phyloP scores from a whole-genome alignment of 208 protist genomes.

The Trypanosoma scelopori region DNA sequence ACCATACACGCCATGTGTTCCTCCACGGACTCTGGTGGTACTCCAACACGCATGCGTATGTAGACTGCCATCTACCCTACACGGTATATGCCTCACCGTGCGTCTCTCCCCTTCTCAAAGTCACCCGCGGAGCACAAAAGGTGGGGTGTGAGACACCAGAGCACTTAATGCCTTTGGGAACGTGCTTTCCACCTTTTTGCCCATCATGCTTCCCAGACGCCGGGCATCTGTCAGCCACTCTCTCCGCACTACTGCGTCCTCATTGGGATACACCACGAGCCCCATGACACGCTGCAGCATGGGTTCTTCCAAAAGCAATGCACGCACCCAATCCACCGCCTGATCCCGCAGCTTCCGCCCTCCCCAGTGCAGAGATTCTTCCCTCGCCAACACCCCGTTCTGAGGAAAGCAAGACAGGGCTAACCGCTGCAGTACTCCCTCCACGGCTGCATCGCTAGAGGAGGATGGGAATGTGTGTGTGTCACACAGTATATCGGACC shows the following conservation, averaged over 20 bases:
- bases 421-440: too few relatives aligned
- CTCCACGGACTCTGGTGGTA: too few relatives aligned
- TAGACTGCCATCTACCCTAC: too few relatives aligned
- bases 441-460: too few relatives aligned
- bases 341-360: slow-evolving; percentile 15
- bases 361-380: background rate
- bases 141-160: background rate
- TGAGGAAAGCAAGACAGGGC: too few relatives aligned
- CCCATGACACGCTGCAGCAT: background rate
- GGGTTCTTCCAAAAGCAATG: slow-evolving; percentile 11
- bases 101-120: background rate
- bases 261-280: background rate
- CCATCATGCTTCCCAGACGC: background rate
- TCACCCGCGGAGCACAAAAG: slow-evolving; percentile 7
- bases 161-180: background rate
- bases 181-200: background rate
- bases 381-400: too few relatives aligned
- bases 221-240: slow-evolving; percentile 15
- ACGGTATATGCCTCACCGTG: too few relatives aligned
- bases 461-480: too few relatives aligned
- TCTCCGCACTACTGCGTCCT: background rate
- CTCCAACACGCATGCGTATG: too few relatives aligned
- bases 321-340: slow-evolving; percentile 20
- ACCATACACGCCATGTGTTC: too few relatives aligned
- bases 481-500: too few relatives aligned